Conservation (phyloP, 768 basidiomycete genomes). For the Epithele typhae region DNA sequence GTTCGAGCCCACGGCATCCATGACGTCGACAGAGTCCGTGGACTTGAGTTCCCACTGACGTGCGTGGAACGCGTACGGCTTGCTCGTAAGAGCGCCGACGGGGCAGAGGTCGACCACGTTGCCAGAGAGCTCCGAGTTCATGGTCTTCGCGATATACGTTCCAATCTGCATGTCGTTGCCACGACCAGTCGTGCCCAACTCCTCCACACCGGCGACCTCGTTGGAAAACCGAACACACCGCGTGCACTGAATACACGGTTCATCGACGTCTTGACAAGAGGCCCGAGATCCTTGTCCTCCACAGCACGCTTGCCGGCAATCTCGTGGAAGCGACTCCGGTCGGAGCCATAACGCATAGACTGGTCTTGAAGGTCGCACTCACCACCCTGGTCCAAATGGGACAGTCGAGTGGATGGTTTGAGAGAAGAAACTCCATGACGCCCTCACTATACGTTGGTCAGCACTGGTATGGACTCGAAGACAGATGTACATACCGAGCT, state of each 20-base stretch:
- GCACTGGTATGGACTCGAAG: slow-evolving; percentile 11
- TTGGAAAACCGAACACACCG: slow-evolving; percentile 99
- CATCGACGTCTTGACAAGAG: slow-evolving; percentile 98
- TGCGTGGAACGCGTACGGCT: slow-evolving; percentile 97
- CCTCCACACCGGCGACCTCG: slow-evolving; percentile 98
- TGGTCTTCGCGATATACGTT: slow-evolving; percentile 95
- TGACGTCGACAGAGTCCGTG: slow-evolving; percentile 93
- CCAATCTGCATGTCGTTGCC: slow-evolving; percentile 99
- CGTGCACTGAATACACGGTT: slow-evolving; percentile 98
- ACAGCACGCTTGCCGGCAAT: slow-evolving; percentile 97
- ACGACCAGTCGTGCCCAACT: slow-evolving; percentile 93
- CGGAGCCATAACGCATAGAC: slow-evolving; percentile 98
- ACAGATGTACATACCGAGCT: slow-evolving; percentile 52
- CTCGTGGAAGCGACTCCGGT: slow-evolving; percentile 97
- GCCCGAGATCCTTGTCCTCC: slow-evolving; percentile 97
- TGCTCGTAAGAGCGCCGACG: slow-evolving; percentile 96
- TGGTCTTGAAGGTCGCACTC: slow-evolving; percentile 99
- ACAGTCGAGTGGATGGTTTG: slow-evolving; percentile 98
- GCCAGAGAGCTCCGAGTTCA: slow-evolving; percentile 96
- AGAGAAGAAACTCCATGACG: slow-evolving; percentile 97
- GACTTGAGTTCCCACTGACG: slow-evolving; percentile 98
- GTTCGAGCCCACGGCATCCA: slow-evolving; percentile 95
- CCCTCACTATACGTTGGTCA: slow-evolving; percentile 60
- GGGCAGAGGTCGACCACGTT: slow-evolving; percentile 98
- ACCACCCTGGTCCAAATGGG: slow-evolving; percentile 99